phyloP scores from a whole-genome alignment of 257 asterid genomes.

The Thymus mandschuricus region DNA sequence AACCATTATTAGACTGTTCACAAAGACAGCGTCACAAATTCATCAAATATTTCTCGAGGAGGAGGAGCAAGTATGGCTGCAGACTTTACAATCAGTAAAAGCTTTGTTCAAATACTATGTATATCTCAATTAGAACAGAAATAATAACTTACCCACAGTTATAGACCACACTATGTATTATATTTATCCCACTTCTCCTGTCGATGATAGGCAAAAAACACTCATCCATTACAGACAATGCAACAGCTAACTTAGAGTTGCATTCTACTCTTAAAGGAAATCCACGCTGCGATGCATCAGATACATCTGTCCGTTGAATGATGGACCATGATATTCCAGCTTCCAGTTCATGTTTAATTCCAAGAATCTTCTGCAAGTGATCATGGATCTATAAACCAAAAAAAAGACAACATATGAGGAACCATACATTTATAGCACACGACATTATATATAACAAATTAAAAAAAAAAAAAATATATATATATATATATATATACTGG shows the following conservation, averaged over 20 bases:
- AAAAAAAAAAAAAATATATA: no score
- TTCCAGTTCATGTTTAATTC: slow-evolving; percentile 84
- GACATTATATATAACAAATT: neutral
- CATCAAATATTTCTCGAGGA: neutral
- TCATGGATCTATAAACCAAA: slow-evolving; percentile 64
- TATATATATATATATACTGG: neutral
- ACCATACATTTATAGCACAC: slow-evolving; percentile 11
- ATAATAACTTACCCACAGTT: slow-evolving; percentile 77
- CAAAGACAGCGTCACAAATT: neutral
- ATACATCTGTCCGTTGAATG: slow-evolving; percentile 69
- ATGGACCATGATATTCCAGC: slow-evolving; percentile 95
- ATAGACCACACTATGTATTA: slow-evolving; percentile 76
- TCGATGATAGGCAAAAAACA: slow-evolving; percentile 93
- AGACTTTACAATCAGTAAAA: neutral
- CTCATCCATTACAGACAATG: slow-evolving; percentile 85
- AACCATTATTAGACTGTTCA: slow-evolving; percentile 19
- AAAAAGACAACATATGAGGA: slow-evolving; percentile 21
- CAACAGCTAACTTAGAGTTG: slow-evolving; percentile 95
- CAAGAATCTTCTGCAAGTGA: slow-evolving; percentile 80
- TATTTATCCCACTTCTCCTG: slow-evolving; percentile 85
- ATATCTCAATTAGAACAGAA: neutral
- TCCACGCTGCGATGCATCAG: slow-evolving; percentile 61
- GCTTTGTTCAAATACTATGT: neutral
- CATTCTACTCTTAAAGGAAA: slow-evolving; percentile 83
- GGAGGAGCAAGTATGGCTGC: neutral